These are phyloP conservation scores for Kodamaea restingae DNA, from an alignment of 805 yeast genomes.

Conservation along the genomic window DNA sequence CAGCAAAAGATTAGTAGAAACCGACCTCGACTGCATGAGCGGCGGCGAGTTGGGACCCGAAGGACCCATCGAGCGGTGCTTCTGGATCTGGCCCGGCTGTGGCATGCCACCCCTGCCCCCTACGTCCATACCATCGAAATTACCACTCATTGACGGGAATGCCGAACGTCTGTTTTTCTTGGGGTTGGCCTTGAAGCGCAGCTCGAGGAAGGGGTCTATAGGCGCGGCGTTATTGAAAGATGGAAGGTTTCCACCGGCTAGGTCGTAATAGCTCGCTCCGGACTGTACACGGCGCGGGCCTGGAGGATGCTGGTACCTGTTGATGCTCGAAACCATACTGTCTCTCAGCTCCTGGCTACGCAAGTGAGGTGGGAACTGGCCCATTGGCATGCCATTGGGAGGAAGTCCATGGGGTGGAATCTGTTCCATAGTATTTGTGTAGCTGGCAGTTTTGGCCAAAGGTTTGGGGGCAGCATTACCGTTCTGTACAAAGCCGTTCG, in stretches of 20 bases:
- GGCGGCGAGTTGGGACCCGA: slow-evolving; percentile 7
- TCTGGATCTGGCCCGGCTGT: slow-evolving; percentile 19
- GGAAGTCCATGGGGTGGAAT: slow-evolving; percentile 32
- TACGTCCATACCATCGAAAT: slow-evolving; percentile 32
- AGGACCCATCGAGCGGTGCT: slow-evolving; percentile 12
- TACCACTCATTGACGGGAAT: slow-evolving; percentile 30
- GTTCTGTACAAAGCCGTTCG: too few relatives aligned
- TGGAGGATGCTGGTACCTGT: slow-evolving; percentile 16
- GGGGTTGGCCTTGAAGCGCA: slow-evolving; percentile 20
- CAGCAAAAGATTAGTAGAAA: slow-evolving; percentile 4
- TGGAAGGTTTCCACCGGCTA: slow-evolving; percentile 3
- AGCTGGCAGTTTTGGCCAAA: background rate
- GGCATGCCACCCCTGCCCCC: slow-evolving; percentile 50
- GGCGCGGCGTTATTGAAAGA: slow-evolving; percentile 20
- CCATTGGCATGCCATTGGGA: slow-evolving; percentile 23
- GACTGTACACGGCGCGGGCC: slow-evolving; percentile 14
- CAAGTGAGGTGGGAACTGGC: slow-evolving; percentile 23
- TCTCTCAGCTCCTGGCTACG: slow-evolving; percentile 9
- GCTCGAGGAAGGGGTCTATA: slow-evolving; percentile 24
- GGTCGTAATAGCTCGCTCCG: slow-evolving; percentile 15
- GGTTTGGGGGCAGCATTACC: too few relatives aligned
- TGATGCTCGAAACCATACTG: slow-evolving; percentile 15
- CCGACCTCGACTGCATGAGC: slow-evolving; percentile 2
- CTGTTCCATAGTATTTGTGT: slow-evolving; percentile 17
- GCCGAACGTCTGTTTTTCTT: slow-evolving; percentile 36